A percentile compares a stretch with the other conserved stretches of the same genome.
Evolutionary conservation across 1,284 basidiomycete genomes (phyloP).

Genomic region (Boletus austroedulis): DNA sequence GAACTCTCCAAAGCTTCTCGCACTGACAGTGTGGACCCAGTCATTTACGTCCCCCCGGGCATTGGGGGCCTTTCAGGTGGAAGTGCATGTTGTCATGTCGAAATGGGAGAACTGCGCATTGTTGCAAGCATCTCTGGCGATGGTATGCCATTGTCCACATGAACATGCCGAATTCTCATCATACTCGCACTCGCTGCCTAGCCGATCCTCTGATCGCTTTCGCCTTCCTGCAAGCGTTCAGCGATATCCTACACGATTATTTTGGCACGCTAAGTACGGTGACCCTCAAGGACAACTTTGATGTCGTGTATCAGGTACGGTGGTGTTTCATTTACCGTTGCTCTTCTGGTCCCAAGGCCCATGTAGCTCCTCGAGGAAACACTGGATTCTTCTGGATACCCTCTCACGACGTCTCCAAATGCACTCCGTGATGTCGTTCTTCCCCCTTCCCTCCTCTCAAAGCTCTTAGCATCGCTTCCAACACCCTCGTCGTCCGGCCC

Average conservation of each 20-base stretch:
- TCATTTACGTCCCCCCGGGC: conserved; percentile 59
- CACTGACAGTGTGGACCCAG: conserved; percentile 63
- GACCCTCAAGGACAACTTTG: conserved; percentile 90
- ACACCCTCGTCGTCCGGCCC: conserved; percentile 29
- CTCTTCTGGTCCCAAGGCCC: conserved; percentile 1
- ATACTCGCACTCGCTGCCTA: conserved; percentile 31
- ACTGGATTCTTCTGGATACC: conserved; percentile 87
- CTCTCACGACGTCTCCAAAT: conserved; percentile 90
- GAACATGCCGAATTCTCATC: background rate
- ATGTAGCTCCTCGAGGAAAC: conserved; percentile 89
- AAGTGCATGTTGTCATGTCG: conserved; percentile 79
- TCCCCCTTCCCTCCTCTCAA: conserved; percentile 81
- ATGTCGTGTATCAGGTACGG: conserved; percentile 87
- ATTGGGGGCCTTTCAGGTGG: conserved; percentile 45
- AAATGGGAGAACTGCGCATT: conserved; percentile 73
- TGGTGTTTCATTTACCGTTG: background rate
- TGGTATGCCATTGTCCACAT: conserved; percentile 50
- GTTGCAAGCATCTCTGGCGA: conserved; percentile 81
- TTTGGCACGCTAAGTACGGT: conserved; percentile 59
- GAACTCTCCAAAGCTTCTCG: conserved; percentile 57
- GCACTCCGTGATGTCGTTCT: conserved; percentile 90
- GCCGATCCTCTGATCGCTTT: conserved; percentile 90
- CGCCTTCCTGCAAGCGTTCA: conserved; percentile 82
- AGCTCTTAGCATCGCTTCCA: conserved; percentile 67
- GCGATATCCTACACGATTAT: conserved; percentile 84